Conservation (phyloP, 768 basidiomycete species). For the Suillus placidus region DNA sequence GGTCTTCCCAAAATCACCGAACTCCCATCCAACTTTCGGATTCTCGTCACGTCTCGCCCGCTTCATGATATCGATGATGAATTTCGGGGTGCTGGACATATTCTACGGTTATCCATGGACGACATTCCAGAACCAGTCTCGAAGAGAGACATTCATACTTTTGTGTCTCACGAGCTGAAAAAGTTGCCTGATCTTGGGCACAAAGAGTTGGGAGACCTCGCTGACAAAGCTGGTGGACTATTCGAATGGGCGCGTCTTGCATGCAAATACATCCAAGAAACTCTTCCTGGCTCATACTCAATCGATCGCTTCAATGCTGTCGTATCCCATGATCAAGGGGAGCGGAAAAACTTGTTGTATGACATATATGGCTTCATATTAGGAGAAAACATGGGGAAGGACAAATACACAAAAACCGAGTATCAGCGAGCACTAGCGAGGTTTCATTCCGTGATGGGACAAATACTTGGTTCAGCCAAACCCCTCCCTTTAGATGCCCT, state of each 20-base stretch:
- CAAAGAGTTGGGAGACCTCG: neutral
- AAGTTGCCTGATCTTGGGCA: neutral
- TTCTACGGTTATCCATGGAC: slow-evolving; percentile 2
- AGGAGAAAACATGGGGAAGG: neutral
- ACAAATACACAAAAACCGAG: neutral
- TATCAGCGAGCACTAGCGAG: neutral
- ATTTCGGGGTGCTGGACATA: neutral
- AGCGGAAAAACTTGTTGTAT: neutral
- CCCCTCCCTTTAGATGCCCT: neutral
- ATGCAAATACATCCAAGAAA: neutral
- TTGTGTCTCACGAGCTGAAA: neutral
- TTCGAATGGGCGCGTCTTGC: slow-evolving; percentile 17
- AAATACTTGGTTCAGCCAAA: neutral
- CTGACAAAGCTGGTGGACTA: slow-evolving; percentile 1
- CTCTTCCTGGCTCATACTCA: neutral
- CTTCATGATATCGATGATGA: neutral
- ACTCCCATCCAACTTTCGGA: slow-evolving; percentile 14
- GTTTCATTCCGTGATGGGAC: slow-evolving; percentile 10
- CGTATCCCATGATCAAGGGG: neutral
- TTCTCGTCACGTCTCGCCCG: slow-evolving; percentile 17
- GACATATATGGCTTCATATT: neutral
- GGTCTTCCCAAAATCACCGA: neutral
- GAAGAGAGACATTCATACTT: neutral
- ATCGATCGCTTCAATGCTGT: neutral
- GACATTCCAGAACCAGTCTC: neutral